Evolutionary conservation across 805 yeast genomes (phyloP), one percentile per base, ranked within the genome.

Genomic region (Saccharomycopsis sp.): DNA sequence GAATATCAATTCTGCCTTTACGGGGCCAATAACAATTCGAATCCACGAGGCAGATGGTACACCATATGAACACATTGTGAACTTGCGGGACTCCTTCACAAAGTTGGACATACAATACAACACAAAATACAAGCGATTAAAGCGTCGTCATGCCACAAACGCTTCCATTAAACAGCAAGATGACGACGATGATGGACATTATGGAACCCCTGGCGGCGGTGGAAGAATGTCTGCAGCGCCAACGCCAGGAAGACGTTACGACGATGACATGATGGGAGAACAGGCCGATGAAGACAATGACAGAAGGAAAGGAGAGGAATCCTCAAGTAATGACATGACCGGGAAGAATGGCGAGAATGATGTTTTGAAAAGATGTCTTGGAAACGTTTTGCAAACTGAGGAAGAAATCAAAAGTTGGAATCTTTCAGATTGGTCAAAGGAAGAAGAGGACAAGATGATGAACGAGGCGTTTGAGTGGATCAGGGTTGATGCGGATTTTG

Each of bases 11-110:
- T 12, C 38, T 30, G 70, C 78, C 2, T 85, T 88, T 54, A 72
- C 84, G 0, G 99, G 99, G 0, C 96, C 97, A 0, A 85, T 92
- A 83, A 92, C 99, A 0, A 84, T 92, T 27, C 68, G 98, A 53
- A 88, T 92, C 27, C 98, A 92, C 56, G 99, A 92, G 55, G 94
- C 96, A 0, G 97, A 92, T 59, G 98, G 98, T 6, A 86, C 97
- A 0, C 98, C 99, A 0, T 92, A 92, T 55, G 99, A 92, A 54
- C 99, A 92, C 57, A 89, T 92, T 36, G 95, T 92, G 17, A 94
- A 86, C 50, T 64, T 92, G 39, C 84, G 86, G 52, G 96, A 89
- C 33, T 73, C 77, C 1, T 76, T 78, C 50, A 84, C 95, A 0
- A 86, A 84, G 54, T 65, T 92, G 34, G 98, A 92, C 54, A 86